Evolutionary conservation across 2,329 filamentous ascomycete species (phyloP).

Genomic region (Pyrenochaeta sp.): DNA sequence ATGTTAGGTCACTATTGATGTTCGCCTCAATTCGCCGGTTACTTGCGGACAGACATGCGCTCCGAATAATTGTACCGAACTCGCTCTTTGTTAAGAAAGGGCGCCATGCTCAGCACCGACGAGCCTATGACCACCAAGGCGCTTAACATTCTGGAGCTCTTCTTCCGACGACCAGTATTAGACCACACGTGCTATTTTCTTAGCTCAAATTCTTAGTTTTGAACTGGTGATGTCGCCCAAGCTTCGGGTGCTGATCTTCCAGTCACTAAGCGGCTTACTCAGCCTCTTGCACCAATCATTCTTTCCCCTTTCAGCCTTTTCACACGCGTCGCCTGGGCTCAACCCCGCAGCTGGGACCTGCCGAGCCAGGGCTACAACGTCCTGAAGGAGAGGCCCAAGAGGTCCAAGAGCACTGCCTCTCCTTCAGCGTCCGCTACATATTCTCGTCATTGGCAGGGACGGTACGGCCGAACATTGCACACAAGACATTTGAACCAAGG

Average conservation of each 20-base stretch:
- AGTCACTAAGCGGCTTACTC: constrained; percentile 9
- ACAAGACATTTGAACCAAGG: constrained; percentile 1
- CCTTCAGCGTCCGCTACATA: constrained; percentile 10
- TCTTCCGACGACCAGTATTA: not conserved
- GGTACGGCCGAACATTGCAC: not conserved
- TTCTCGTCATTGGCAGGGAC: constrained; percentile 12
- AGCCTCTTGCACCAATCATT: constrained; percentile 7
- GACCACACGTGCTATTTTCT: not conserved
- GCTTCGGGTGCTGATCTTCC: constrained; percentile 11
- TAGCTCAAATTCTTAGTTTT: not conserved
- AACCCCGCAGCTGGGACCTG: constrained; percentile 9
- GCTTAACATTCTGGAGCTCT: not conserved
- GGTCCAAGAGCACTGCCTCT: constrained; percentile 23
- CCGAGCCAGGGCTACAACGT: constrained; percentile 2
- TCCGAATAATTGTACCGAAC: too few species aligned
- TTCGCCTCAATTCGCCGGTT: too few species aligned
- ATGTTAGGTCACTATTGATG: too few species aligned
- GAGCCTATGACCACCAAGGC: too few species aligned
- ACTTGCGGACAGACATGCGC: too few species aligned
- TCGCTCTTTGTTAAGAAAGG: too few species aligned
- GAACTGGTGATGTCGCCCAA: constrained; percentile 16
- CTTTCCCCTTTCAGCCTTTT: constrained; percentile 3
- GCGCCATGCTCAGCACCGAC: too few species aligned
- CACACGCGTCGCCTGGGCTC: not conserved
- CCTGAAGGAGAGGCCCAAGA: constrained; percentile 9